Evolutionary conservation across 139 green algal species (phyloP), one percentile per base, ranked within the genome.

Genomic region (Mesotaenium endlicherianum): DNA sequence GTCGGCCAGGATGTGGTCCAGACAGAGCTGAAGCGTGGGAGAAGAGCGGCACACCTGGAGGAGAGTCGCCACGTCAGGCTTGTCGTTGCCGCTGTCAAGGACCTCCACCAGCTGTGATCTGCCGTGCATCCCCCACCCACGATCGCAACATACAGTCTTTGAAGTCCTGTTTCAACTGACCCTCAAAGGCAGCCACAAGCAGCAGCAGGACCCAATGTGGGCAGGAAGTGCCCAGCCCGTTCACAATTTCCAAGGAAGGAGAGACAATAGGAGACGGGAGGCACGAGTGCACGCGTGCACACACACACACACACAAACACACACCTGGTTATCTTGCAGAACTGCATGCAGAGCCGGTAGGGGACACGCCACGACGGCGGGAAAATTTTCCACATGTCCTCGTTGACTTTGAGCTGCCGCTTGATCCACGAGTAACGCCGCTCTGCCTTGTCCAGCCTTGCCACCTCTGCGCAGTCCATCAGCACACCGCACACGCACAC

Each of bases 341-440:
- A 97, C n/a, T 93, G 94, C 44, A 97, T 91, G 90, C 91, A 95
- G 49, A 98, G 86, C 47, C 97, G 87, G 38, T 84, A 93, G 38
- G 93, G 90, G 64, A 98, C 92, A 2, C 91, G 84, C 96, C 96
- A 99, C 20, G 82, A 30, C 45, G 90, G 75, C 0, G 96, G 96
- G 85, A 99, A 99, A 59, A 99, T 90, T 40, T 80, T 87, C 95
- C 95, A 98, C 60, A 94, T 83, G 14, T 92, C 84, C 72, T 91
- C 81, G 39, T 90, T 91, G 79, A 75, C 11, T 70, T 58, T 70
- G 17, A 91, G 64, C 38, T 82, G 83, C 34, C 72, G 68, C 86
- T 85, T 90, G 67, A 94, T 93, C 95, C 95, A 98, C 2, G 90
- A 84, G 83, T 96, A 98, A 39, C 95, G 91, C 55, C 93, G 90